Percentiles rank a stretch among this genome's conserved stretches.
Evolutionary conservation across 2,329 filamentous ascomycete genomes (phyloP).

Genomic region (Xylaria multiplex): DNA sequence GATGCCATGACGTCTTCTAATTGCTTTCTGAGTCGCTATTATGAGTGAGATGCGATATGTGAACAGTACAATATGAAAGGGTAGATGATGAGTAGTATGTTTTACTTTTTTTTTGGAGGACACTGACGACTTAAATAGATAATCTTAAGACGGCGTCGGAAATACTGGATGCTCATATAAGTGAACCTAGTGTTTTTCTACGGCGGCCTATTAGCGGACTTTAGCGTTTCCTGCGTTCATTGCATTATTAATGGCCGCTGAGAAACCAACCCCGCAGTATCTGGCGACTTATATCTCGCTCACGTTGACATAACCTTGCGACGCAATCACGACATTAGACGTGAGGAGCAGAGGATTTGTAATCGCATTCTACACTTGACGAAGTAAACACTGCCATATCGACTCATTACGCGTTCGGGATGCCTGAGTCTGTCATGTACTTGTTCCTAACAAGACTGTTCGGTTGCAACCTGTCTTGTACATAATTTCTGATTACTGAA

Average conservation of each 20-base stretch:
- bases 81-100: conserved; percentile 2
- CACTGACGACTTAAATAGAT: no score
- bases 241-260: conserved; percentile 35
- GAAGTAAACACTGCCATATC: not conserved
- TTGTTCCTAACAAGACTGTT: not conserved
- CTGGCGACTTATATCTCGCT: conserved; percentile 26
- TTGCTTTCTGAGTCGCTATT: not conserved
- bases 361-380: conserved; percentile 17
- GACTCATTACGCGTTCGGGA: not conserved
- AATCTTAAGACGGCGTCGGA: conserved; percentile 1
- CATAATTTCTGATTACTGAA: conserved; percentile 30
- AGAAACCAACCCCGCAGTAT: conserved; percentile 34
- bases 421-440: not conserved
- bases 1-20: conserved; percentile 28
- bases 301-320: conserved; percentile 31
- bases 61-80: not conserved
- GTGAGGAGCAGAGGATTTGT: conserved; percentile 21
- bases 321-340: conserved; percentile 35
- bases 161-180: conserved; percentile 21
- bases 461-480: not conserved
- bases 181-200: conserved; percentile 13
- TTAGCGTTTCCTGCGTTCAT: not conserved
- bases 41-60: not conserved
- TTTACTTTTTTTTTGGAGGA: not conserved
- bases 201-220: conserved; percentile 16